Evolutionary conservation across 2,329 filamentous ascomycete species (phyloP).

Genomic region (Hypocreales sp.): DNA sequence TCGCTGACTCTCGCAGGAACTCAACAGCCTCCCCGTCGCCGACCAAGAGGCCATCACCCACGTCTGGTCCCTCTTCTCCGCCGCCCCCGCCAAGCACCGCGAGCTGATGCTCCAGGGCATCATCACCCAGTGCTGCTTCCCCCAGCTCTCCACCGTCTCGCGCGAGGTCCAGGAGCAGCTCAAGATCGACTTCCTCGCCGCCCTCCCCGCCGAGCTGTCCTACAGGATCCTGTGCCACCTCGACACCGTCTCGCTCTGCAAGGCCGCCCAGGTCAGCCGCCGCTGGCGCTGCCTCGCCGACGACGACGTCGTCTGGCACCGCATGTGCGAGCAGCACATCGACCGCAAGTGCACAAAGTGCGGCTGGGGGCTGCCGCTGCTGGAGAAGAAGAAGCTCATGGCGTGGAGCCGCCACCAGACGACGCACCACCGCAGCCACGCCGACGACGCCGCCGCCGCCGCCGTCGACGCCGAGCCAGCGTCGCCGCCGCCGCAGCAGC

Average conservation of each 20-base stretch:
- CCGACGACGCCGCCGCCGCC: slow-evolving; percentile 5
- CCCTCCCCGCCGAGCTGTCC: slow-evolving; percentile 76
- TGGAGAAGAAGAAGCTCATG: slow-evolving; percentile 76
- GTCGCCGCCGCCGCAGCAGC: slow-evolving; percentile 1
- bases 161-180: slow-evolving; percentile 85
- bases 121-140: slow-evolving; percentile 92
- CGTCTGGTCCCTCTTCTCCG: slow-evolving; percentile 95
- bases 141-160: slow-evolving; percentile 85
- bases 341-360: slow-evolving; percentile 89
- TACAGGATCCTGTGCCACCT: slow-evolving; percentile 89
- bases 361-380: slow-evolving; percentile 80
- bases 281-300: slow-evolving; percentile 85
- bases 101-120: slow-evolving; percentile 95
- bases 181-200: slow-evolving; percentile 89
- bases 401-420: slow-evolving; percentile 71
- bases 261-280: slow-evolving; percentile 84
- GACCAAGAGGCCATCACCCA: slow-evolving; percentile 95
- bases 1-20: slow-evolving; percentile 47
- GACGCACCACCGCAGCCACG: slow-evolving; percentile 6
- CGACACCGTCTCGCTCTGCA: slow-evolving; percentile 87
- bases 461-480: slow-evolving; percentile 9
- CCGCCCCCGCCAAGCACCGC: slow-evolving; percentile 82
- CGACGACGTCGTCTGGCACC: slow-evolving; percentile 91
- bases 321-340: slow-evolving; percentile 96
- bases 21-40: slow-evolving; percentile 63